Conservation (phyloP, 2,329 filamentous ascomycete species). For the Fusarium keratoplasticum region DNA sequence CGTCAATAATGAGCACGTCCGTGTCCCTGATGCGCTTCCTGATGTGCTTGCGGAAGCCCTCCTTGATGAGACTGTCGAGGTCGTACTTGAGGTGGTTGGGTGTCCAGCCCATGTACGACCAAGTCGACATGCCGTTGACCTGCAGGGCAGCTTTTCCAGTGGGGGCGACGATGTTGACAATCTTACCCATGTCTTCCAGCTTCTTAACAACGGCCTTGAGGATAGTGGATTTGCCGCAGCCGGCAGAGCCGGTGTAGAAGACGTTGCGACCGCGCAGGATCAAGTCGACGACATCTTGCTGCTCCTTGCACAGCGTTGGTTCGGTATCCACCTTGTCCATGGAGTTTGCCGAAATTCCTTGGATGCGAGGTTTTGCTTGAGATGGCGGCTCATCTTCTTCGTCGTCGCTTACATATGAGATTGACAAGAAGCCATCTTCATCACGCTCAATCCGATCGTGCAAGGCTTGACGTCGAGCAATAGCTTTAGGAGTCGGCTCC, state of each 20-base stretch:
- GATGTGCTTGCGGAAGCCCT: constrained; percentile 3
- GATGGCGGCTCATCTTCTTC: background rate
- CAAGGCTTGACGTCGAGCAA: too few relatives aligned
- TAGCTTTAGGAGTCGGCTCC: background rate
- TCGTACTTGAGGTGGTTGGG: constrained; percentile 47
- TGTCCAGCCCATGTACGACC: constrained; percentile 68
- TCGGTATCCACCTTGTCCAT: background rate
- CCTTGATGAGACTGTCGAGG: accelerated
- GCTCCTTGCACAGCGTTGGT: constrained; percentile 34
- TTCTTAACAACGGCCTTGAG: constrained; percentile 35
- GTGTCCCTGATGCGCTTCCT: constrained; percentile 54
- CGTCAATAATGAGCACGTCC: constrained; percentile 72
- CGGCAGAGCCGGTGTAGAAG: constrained; percentile 74
- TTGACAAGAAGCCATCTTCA: background rate
- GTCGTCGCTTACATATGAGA: background rate
- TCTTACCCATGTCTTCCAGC: constrained; percentile 14
- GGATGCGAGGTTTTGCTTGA: background rate
- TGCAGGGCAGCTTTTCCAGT: constrained; percentile 70
- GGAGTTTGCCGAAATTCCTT: background rate
- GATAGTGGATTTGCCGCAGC: constrained; percentile 50
- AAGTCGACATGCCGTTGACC: constrained; percentile 67
- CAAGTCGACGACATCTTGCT: constrained; percentile 50
- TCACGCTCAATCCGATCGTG: background rate
- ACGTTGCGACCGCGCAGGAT: constrained; percentile 66
- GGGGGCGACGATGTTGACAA: constrained; percentile 66